Conservation (phyloP, 306 rosid genomes). For the Lathyrus tuberosus region DNA sequence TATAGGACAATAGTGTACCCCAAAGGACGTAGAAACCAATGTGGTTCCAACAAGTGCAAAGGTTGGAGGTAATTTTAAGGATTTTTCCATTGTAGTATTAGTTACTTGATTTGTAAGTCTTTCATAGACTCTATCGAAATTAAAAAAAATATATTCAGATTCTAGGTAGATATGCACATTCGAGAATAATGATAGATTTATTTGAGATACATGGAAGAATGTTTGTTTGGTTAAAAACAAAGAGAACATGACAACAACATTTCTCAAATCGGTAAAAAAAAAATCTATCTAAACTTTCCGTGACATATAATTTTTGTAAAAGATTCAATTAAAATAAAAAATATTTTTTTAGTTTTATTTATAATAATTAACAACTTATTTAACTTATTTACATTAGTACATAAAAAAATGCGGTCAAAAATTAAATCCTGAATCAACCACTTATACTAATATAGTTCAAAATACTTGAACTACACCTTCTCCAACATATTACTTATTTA, state of each 20-base stretch:
- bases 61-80: constrained; percentile 36
- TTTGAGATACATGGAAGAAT: not conserved
- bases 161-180: not conserved
- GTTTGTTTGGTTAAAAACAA: not conserved
- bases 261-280: not conserved
- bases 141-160: not conserved
- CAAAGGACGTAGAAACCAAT: not conserved
- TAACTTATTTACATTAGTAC: too few species aligned
- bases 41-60: not conserved
- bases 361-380: too few species aligned
- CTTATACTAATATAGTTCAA: too few species aligned
- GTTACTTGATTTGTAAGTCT: not conserved
- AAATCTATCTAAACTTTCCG: not conserved
- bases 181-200: not conserved
- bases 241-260: not conserved
- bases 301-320: constrained; percentile 33
- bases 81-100: not conserved
- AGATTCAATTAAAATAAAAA: not conserved
- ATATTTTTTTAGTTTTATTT: too few species aligned
- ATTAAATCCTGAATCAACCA: too few species aligned
- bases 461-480: too few species aligned
- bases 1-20: not conserved
- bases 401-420: too few species aligned
- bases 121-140: constrained; percentile 21
- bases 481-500: not conserved